These are phyloP conservation scores for Globisporangium megalacanthum DNA, from an alignment of 352 stramenopile species.

Conservation along the genomic window DNA sequence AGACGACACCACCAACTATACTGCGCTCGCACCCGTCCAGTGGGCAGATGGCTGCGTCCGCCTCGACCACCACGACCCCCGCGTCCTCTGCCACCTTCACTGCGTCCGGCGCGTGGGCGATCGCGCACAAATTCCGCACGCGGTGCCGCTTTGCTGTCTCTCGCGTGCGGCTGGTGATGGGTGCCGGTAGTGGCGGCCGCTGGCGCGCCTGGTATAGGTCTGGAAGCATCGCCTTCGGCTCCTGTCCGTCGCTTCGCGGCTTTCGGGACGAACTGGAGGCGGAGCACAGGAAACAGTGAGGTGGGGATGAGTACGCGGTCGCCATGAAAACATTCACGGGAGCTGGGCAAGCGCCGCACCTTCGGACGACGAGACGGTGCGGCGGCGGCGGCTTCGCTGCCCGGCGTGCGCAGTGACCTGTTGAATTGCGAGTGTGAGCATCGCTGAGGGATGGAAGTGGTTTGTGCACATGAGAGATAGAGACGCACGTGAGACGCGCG, in stretches of 20 bases:
- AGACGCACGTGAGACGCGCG: constrained; percentile 54
- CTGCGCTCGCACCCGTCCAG: constrained; percentile 30
- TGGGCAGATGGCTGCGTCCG: constrained; percentile 46
- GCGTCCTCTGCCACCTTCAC: constrained; percentile 24
- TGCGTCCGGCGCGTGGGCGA: constrained; percentile 13
- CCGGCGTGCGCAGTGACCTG: constrained; percentile 56
- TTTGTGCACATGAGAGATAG: not conserved
- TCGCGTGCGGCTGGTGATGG: constrained; percentile 13
- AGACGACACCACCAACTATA: not conserved
- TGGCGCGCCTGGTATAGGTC: not conserved
- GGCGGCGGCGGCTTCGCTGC: constrained; percentile 18
- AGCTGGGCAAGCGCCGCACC: constrained; percentile 6
- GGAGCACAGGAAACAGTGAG: not conserved
- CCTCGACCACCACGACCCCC: constrained; percentile 47
- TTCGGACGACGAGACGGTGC: constrained; percentile 49
- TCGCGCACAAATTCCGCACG: constrained; percentile 37
- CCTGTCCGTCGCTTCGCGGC: constrained; percentile 47
- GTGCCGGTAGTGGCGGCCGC: not conserved
- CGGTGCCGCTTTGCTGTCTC: constrained; percentile 30
- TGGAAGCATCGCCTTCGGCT: constrained; percentile 20
- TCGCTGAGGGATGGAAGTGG: not conserved
- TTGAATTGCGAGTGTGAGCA: not conserved
- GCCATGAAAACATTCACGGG: too few relatives aligned
- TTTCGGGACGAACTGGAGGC: constrained; percentile 65
- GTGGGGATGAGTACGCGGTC: too few relatives aligned